Base-by-base conservation (phyloP, 2,329 filamentous ascomycete species). In the Periconia digitata region DNA sequence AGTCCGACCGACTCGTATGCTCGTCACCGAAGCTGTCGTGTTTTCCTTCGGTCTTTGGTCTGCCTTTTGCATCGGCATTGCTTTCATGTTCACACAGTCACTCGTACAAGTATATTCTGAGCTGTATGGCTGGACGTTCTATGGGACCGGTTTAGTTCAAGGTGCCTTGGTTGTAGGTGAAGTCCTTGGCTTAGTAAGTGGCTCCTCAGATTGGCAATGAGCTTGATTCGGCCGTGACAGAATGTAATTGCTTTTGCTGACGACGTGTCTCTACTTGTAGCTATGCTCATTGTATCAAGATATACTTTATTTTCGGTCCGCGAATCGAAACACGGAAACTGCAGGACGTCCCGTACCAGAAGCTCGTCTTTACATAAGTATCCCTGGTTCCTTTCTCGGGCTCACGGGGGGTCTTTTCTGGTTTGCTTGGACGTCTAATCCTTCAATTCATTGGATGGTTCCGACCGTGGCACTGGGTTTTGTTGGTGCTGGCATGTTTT, bases 41-140 rank as follows among this genome's bases (percentile, higher is more conserved):
- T 69, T 78, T 36, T 71, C 70, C 40, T 72, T 74, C 40, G 77
- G 76, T 1, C 48, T 80, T 16, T 79, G 76, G 76, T 76, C 74
- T 7, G 72, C 74, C 15, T 76, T 79, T 47, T 70, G 70, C 48
- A 68, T 76, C 42, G 74, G 75, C n/a, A 73, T 70, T 2, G 70
- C 77, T 17, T 79, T 76, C 59, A 70, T 79, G 53, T 79, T 77
- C 60, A 79, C 76, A 0, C 77, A 79, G 48, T 76, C 72, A 23
- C 72, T 76, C 36, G 70, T 71, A 10, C 68, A 75, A 53, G 71
- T 78, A 43, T 76, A 74, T 58, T 48, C 57, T 1, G 53, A 46
- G 1, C 52, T 75, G 2, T 77, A 78, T 54, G 62, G 53, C 27
- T 78, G 70, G 71, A 54, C 60, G 0, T 69, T 65, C n/a, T 72